Evolutionary conservation across 108 stramenopile genomes (phyloP), one percentile per base, ranked within the genome.

Genomic region (Discostella pseudostelligera): DNA sequence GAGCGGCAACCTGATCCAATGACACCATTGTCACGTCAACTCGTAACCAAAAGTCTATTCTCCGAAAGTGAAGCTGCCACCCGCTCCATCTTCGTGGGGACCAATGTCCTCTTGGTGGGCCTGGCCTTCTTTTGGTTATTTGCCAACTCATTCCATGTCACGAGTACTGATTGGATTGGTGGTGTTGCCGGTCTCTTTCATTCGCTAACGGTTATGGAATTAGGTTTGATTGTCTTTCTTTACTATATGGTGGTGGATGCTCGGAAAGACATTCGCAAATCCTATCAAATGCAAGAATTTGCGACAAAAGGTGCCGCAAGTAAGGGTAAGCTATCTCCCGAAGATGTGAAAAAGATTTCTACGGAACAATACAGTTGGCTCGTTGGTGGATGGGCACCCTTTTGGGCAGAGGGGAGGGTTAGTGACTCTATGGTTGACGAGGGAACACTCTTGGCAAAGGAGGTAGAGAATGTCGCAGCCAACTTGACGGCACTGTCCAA

Each of bases 41-140:
- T 90, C 11, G 74, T 89, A 25, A 75, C 66, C 21, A 79, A 79
- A 36, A 84, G 81, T 45, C 65, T 95, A 8, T 21, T 82, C 25
- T 55, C 84, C 32, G 88, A 95, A 53, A 68, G 70, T 2, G 81
- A 77, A 42, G 62, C 61, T 10, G 82, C 89, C 14, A 45, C 82
- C 8, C 81, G 84, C n/a, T 60, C 64, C 28, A 39, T 79, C 20
- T 79, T 91, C 22, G 69, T 87, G 19, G 90, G 89, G 8, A 39
- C 79, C 21, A 62, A 80, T 25, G 79, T 90, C 8, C 59, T 87
- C 8, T 69, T 65, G 6, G 81, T 93, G 46, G 94, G 91, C 2
- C 65, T 87, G 28, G 42, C 76, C 39, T 96, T 96, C 83, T 82
- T 92, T 44, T 93, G 91, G 91, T 72, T 96, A 4, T 62, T 81